phyloP scores from a whole-genome alignment of 179 eudicot genomes.

The Patellifolia procumbens region DNA sequence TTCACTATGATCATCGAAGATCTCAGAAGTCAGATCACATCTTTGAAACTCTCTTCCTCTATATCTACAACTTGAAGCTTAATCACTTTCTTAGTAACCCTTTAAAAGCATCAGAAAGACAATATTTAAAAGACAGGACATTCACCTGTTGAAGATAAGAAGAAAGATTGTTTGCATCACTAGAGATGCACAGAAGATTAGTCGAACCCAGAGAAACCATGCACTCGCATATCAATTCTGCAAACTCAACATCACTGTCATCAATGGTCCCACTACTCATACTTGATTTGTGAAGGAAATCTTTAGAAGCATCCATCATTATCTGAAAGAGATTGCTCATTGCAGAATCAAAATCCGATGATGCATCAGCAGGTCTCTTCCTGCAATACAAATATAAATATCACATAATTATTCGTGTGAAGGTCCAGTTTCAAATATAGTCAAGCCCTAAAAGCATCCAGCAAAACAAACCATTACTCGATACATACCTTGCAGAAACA shows the following conservation, averaged over 20 bases:
- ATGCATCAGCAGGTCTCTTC: constrained; percentile 82
- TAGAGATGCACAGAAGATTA: constrained; percentile 74
- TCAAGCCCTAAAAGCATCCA: constrained; percentile 1
- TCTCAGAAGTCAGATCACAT: neutral
- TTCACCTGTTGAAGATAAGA: constrained; percentile 81
- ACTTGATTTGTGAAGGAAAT: constrained; percentile 67
- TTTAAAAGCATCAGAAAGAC: constrained; percentile 1
- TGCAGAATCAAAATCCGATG: constrained; percentile 82
- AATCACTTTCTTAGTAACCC: neutral
- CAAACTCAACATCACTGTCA: constrained; percentile 78
- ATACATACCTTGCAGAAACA: constrained; percentile 72
- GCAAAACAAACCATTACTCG: constrained; percentile 11
- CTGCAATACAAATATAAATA: constrained; percentile 45
- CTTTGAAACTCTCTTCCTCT: too few relatives aligned
- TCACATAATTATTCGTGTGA: constrained; percentile 6
- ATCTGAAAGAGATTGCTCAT: constrained; percentile 69
- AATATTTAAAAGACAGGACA: constrained; percentile 8
- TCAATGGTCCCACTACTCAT: constrained; percentile 44
- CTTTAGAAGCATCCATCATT: constrained; percentile 73
- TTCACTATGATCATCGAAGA: neutral
- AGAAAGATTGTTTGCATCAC: constrained; percentile 52
- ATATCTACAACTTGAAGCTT: too few relatives aligned
- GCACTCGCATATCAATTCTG: constrained; percentile 83
- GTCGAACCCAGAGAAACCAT: constrained; percentile 85
- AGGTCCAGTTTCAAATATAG: constrained; percentile 7